Conservation (phyloP, 164 flowering plant species). For the Platanus orientalis region DNA sequence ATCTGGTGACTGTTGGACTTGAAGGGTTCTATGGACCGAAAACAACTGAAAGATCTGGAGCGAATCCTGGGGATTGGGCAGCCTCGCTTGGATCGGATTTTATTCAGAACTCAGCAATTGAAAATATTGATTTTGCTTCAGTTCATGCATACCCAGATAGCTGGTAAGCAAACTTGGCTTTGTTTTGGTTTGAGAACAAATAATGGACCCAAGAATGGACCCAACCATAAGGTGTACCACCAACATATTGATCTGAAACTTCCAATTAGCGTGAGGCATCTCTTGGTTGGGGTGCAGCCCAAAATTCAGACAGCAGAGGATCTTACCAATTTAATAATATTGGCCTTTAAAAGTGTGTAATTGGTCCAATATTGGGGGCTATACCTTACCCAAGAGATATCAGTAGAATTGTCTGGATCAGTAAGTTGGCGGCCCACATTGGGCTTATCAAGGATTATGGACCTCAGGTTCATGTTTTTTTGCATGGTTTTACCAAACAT, state of each 20-base stretch:
- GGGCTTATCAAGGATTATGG: constrained; percentile 1
- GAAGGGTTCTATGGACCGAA: constrained; percentile 60
- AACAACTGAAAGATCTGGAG: constrained; percentile 24
- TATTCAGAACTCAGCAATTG: constrained; percentile 46
- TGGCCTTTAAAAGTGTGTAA: not conserved
- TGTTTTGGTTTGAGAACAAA: not conserved
- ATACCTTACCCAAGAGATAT: not conserved
- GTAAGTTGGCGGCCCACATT: not conserved
- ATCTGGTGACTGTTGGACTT: constrained; percentile 60
- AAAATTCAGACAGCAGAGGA: not conserved
- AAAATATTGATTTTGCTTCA: constrained; percentile 60
- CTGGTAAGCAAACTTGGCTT: constrained; percentile 41
- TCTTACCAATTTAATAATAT: not conserved
- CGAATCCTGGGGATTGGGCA: constrained; percentile 66
- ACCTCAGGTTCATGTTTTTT: no score
- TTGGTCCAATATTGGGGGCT: not conserved
- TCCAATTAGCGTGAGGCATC: not conserved
- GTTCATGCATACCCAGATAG: constrained; percentile 66
- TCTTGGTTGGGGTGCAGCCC: not conserved
- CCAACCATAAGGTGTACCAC: not conserved
- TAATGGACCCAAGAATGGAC: not conserved
- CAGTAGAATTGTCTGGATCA: not conserved
- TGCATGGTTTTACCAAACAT: not conserved
- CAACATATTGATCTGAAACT: not conserved
- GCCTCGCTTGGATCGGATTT: constrained; percentile 59